A percentile compares a stretch with the other conserved stretches of the same genome.
These are phyloP conservation scores for Mucor piriformis DNA, from an alignment of 371 early-diverging fungal species.

Conservation along the genomic window DNA sequence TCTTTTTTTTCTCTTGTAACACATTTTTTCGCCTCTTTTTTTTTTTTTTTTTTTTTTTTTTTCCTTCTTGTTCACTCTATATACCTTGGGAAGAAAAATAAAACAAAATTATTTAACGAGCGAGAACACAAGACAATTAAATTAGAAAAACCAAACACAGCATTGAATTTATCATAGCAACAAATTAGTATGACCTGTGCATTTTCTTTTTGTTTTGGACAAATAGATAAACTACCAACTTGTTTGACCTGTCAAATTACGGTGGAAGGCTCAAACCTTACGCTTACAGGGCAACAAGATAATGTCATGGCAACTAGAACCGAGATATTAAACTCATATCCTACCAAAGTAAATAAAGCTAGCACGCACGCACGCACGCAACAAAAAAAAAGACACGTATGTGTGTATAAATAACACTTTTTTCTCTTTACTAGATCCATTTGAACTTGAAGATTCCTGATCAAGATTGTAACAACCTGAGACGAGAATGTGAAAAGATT, in stretches of 20 bases:
- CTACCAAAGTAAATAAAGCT: slow-evolving; percentile 45
- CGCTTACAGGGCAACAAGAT: slow-evolving; percentile 42
- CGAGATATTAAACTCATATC: slow-evolving; percentile 44
- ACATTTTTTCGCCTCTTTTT: slow-evolving; percentile 5
- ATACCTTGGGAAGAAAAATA: slow-evolving; percentile 12
- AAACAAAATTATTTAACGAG: background rate
- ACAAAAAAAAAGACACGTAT: too few relatives aligned
- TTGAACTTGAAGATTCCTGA: slow-evolving; percentile 45
- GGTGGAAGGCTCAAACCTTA: slow-evolving; percentile 45
- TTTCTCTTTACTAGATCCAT: slow-evolving; percentile 30
- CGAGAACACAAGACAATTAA: slow-evolving; percentile 3
- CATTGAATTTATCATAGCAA: background rate
- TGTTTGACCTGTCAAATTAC: slow-evolving; percentile 41
- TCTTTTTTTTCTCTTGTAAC: slow-evolving; percentile 11
- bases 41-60: slow-evolving; percentile 1
- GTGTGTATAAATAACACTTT: background rate
- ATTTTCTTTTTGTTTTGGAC: slow-evolving; percentile 31
- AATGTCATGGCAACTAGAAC: slow-evolving; percentile 49
- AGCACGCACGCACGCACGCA: too few relatives aligned
- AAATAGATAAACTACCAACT: slow-evolving; percentile 36
- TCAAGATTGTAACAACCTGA: slow-evolving; percentile 33
- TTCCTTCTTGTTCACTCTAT: slow-evolving; percentile 2
- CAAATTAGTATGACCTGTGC: slow-evolving; percentile 23
- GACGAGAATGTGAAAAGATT: slow-evolving; percentile 40
- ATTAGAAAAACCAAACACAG: background rate